Evolutionary conservation across 73 alveolate genomes (phyloP), one percentile per base, ranked within the genome.

Genomic region (Paramecium primaurelia): DNA sequence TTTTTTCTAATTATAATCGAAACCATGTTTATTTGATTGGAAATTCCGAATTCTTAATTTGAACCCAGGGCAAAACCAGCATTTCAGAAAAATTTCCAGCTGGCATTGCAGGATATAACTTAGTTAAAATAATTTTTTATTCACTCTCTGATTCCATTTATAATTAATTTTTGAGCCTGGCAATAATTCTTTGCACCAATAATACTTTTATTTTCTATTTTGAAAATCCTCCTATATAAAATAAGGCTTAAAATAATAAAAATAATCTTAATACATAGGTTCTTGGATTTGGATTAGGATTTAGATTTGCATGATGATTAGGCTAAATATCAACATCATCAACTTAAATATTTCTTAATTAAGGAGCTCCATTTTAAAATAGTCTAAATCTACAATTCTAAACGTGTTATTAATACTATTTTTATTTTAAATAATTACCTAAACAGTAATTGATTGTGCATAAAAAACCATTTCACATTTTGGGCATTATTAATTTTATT

Each of bases 1-100:
- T 40, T 32, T 77, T 83, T 71, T 89, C 94, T 18, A 77, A 71
- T 47, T 89, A 26, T 22, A 71, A 77, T 89, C 94, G 47, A 54
- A 89, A 89, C 94, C 94, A 89, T 1, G 84, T 89, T 89, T 89
- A 51, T 71, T 89, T 89, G 49, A 44, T 71, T 2, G 86, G 89
- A 32, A 89, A 89, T 38, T 58, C 77, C 11, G 58, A 34, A 25
- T 45, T 18, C 75, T 71, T 59, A 36, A 89, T 73, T 71, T 89
- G 32, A 42, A 44, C 77, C 58, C 60, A 64, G 0, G 91, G 77
- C 58, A 89, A 25, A 4, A 77, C 73, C 9, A 80, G 16, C 91
- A 80, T 80, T 80, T 80, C 91, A 25, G 36, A 34, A 45, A 80
- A 77, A 40, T 40, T 47, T 3, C 14, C n/a, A 2, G 32, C 71